Conservation (phyloP, 2,329 filamentous ascomycete genomes). For the Helminthosporium solani region DNA sequence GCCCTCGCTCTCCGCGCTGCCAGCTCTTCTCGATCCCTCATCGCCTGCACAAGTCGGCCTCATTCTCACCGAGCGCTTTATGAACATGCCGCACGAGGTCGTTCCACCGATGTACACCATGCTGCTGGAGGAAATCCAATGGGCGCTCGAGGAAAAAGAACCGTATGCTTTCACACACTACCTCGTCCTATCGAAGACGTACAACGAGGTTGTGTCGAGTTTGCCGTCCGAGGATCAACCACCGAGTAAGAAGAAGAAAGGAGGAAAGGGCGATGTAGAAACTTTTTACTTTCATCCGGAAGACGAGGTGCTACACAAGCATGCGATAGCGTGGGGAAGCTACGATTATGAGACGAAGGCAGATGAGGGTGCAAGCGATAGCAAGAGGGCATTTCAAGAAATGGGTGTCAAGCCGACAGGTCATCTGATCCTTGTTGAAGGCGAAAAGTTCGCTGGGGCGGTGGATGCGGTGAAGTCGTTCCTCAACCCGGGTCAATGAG, state of each 20-base stretch:
- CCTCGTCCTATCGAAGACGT: slow-evolving; percentile 87
- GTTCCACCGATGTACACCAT: slow-evolving; percentile 93
- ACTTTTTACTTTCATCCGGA: slow-evolving; percentile 94
- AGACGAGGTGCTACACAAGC: slow-evolving; percentile 81
- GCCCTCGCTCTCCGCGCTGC: slow-evolving; percentile 54
- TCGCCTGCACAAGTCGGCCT: slow-evolving; percentile 67
- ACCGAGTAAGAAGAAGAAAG: slow-evolving; percentile 47
- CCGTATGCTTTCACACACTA: slow-evolving; percentile 94
- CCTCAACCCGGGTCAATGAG: slow-evolving; percentile 43
- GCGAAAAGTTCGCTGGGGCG: slow-evolving; percentile 69
- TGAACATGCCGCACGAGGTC: slow-evolving; percentile 95
- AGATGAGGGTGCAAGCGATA: slow-evolving; percentile 79
- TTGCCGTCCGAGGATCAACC: slow-evolving; percentile 57
- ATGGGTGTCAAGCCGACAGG: slow-evolving; percentile 82
- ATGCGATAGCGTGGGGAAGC: slow-evolving; percentile 68
- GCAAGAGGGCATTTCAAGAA: slow-evolving; percentile 92
- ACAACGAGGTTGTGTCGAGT: slow-evolving; percentile 80
- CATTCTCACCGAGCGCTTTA: slow-evolving; percentile 85
- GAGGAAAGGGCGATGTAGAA: slow-evolving; percentile 51
- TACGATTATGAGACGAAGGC: slow-evolving; percentile 77
- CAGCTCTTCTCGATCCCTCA: slow-evolving; percentile 38
- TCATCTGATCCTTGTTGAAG: slow-evolving; percentile 84
- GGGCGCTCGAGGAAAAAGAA: slow-evolving; percentile 84
- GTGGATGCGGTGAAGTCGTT: slow-evolving; percentile 76
- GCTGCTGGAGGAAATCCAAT: slow-evolving; percentile 87